A percentile compares a stretch with the other conserved stretches of the same genome.
These are phyloP conservation scores for Cicer pinnatifidum DNA, from an alignment of 306 rosid genomes.

Conservation along the genomic window DNA sequence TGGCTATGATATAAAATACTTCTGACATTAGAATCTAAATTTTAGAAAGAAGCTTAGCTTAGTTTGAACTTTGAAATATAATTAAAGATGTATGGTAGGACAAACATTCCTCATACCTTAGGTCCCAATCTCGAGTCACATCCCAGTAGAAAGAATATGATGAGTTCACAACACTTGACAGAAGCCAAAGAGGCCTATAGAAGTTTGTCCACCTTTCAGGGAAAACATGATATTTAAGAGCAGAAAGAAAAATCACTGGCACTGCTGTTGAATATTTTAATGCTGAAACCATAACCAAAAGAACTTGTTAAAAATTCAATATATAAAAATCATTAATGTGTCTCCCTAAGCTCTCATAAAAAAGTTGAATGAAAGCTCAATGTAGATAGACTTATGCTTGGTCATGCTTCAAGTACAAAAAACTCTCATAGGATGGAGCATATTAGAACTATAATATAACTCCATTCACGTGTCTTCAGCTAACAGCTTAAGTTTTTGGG, in stretches of 20 bases:
- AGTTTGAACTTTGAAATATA: conserved; percentile 28
- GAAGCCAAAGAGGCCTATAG: conserved; percentile 97
- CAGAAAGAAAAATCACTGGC: conserved; percentile 92
- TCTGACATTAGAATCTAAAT: conserved; percentile 27
- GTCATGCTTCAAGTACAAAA: conserved; percentile 11
- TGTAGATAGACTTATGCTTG: background rate
- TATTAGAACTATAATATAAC: background rate
- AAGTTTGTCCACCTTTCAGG: conserved; percentile 83
- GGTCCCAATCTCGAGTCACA: conserved; percentile 96
- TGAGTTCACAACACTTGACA: conserved; percentile 85
- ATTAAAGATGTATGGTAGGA: conserved; percentile 32
- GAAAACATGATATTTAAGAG: conserved; percentile 89
- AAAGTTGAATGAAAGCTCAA: background rate
- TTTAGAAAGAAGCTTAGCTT: conserved; percentile 24
- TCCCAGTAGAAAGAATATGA: conserved; percentile 99
- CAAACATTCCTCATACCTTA: conserved; percentile 64
- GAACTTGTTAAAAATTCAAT: conserved; percentile 14
- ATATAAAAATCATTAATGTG: background rate
- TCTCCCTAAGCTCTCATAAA: conserved; percentile 2
- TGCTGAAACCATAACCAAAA: conserved; percentile 74
- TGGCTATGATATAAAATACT: conserved; percentile 37
- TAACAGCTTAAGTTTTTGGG: conserved; percentile 1
- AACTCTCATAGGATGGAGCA: background rate
- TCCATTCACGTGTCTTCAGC: background rate
- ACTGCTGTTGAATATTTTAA: conserved; percentile 92